These are phyloP conservation scores for Epichloe bromicola DNA, from an alignment of 2,329 filamentous ascomycete genomes.

Conservation along the genomic window DNA sequence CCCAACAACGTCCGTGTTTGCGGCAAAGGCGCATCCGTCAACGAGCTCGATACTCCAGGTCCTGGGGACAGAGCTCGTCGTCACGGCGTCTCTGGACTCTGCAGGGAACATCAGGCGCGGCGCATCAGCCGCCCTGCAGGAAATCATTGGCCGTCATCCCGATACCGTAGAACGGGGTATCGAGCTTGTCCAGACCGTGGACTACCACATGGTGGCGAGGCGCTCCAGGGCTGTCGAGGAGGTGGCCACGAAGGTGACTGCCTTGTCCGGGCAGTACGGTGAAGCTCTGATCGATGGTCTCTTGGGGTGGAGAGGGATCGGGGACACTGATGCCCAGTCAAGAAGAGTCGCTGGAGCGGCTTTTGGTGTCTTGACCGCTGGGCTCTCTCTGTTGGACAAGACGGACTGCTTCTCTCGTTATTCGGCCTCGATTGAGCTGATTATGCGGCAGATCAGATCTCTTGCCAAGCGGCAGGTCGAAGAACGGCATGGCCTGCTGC, in stretches of 20 bases:
- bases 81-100: constrained; percentile 73
- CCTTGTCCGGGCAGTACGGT: constrained; percentile 57
- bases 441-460: constrained; percentile 30
- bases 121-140: constrained; percentile 84
- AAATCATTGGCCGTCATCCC: constrained; percentile 85
- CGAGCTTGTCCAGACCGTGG: constrained; percentile 71
- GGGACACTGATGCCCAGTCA: constrained; percentile 61
- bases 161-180: constrained; percentile 76
- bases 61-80: constrained; percentile 68
- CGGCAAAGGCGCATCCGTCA: constrained; percentile 23
- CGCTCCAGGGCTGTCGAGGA: constrained; percentile 68
- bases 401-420: constrained; percentile 15
- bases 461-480: constrained; percentile 48
- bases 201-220: constrained; percentile 89
- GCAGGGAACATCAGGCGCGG: constrained; percentile 88
- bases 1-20: constrained; percentile 31
- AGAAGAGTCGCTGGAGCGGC: constrained; percentile 59
- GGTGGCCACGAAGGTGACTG: constrained; percentile 56
- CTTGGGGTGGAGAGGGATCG: constrained; percentile 78
- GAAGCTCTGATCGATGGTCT: constrained; percentile 56
- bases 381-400: constrained; percentile 18
- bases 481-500: constrained; percentile 53
- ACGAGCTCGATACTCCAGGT: constrained; percentile 52
- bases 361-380: constrained; percentile 46
- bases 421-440: constrained; percentile 22